Base-by-base conservation (phyloP, 768 basidiomycete genomes). In the Suillus cothurnatus region DNA sequence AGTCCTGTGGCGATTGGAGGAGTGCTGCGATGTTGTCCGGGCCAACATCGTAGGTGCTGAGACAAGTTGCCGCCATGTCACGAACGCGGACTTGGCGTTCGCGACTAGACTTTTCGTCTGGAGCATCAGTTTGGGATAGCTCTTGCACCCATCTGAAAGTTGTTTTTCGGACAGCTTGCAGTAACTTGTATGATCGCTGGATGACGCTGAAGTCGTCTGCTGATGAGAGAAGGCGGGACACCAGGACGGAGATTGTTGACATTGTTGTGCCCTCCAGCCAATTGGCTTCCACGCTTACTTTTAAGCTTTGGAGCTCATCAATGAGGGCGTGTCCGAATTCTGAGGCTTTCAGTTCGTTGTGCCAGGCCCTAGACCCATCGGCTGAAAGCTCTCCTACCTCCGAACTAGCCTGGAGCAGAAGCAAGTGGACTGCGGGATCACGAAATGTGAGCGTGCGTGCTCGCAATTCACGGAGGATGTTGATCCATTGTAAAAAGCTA, bases 401-500 rank as follows among this genome's bases (percentile, higher is more conserved):
- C 68, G 75, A 79, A 1, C 75, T 76, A 34, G 82, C 76, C 62
- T 84, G 83, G 14, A 67, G 71, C 12, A 85, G 41, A 17, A 85
- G 71, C 7, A 73, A 61, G 61, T 83, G 73, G 1, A 85, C 81
- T 21, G 76, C 79, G 4, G 77, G 71, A 7, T 67, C 57, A 32
- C 73, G 68, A 62, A 85, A 79, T 1, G 73, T 75, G 55, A 85
- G 68, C 6, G 64, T 61, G 15, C 74, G 69, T 9, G 76, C 74
- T 14, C 74, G 73, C 45, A 85, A 64, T 67, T 81, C 81, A 31
- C 79, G 75, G 11, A 75, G 66, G 26, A 85, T 82, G 66, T 85
- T 85, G 34, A 78, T 68, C 84, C 82, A 84, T 57, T 85, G 84
- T 1, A 85, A 64, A 7, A 67, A 70, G 2, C 71, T 62, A 6